These are phyloP conservation scores for Tephrocybe sp. DNA, from an alignment of 768 basidiomycete genomes.

Conservation along the genomic window DNA sequence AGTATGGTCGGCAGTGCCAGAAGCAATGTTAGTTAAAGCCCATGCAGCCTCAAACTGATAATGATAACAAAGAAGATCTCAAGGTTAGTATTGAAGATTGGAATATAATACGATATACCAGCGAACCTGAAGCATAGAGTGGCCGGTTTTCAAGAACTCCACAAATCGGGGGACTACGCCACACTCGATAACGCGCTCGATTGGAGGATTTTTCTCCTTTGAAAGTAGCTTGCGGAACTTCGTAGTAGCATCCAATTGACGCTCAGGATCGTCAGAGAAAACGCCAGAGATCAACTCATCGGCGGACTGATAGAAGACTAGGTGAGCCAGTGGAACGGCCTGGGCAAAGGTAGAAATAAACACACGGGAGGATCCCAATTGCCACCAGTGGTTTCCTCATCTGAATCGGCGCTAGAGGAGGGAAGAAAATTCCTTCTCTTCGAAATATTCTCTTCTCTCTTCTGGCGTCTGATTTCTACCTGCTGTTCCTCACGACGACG, in stretches of 20 bases:
- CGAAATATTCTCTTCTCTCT: slow-evolving; percentile 97
- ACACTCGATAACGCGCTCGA: slow-evolving; percentile 97
- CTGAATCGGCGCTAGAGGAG: slow-evolving; percentile 73
- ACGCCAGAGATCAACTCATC: slow-evolving; percentile 94
- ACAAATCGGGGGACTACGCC: slow-evolving; percentile 97
- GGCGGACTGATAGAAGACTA: slow-evolving; percentile 50
- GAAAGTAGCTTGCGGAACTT: slow-evolving; percentile 98
- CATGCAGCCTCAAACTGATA: slow-evolving; percentile 93
- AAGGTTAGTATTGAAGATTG: slow-evolving; percentile 1
- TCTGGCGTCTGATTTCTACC: slow-evolving; percentile 97
- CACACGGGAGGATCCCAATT: slow-evolving; percentile 79
- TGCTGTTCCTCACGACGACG: slow-evolving; percentile 97
- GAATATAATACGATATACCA: background rate
- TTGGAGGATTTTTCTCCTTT: slow-evolving; percentile 99
- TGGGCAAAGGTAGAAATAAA: slow-evolving; percentile 18
- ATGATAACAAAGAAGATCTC: background rate
- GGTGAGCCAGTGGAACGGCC: slow-evolving; percentile 12
- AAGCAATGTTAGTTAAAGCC: slow-evolving; percentile 97
- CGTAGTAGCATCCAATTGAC: slow-evolving; percentile 94
- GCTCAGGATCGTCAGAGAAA: slow-evolving; percentile 87
- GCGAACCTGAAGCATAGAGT: slow-evolving; percentile 80
- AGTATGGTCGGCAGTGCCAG: slow-evolving; percentile 97
- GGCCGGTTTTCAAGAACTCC: slow-evolving; percentile 79
- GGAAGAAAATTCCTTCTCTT: slow-evolving; percentile 95
- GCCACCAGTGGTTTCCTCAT: slow-evolving; percentile 77